Conservation (phyloP, 1,284 basidiomycete species). For the Athelia psychrophila region DNA sequence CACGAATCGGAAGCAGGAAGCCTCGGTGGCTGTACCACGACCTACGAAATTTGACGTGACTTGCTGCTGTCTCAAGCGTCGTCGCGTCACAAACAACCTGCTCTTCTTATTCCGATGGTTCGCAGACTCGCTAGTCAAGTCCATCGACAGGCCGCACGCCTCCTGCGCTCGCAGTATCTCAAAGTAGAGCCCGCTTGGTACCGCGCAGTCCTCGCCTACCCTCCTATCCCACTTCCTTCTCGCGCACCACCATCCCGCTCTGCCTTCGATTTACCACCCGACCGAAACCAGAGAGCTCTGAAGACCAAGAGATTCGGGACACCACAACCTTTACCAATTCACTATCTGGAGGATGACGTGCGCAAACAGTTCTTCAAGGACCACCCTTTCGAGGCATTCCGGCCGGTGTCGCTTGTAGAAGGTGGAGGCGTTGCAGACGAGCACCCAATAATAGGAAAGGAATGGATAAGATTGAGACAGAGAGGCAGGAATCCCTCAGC, state of each 20-base stretch:
- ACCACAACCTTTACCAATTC: constrained; percentile 60
- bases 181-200: constrained; percentile 82
- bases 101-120: constrained; percentile 63
- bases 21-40: no score
- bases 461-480: constrained; percentile 80
- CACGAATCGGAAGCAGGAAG: no score
- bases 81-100: background rate
- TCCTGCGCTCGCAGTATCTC: constrained; percentile 72
- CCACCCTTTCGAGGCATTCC: constrained; percentile 94
- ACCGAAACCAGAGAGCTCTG: constrained; percentile 21
- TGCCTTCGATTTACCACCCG: constrained; percentile 39
- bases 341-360: constrained; percentile 85
- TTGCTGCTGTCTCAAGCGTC: no score
- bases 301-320: constrained; percentile 43
- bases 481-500: constrained; percentile 79
- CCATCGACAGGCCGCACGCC: constrained; percentile 83
- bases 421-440: constrained; percentile 50
- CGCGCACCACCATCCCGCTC: constrained; percentile 63
- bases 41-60: no score
- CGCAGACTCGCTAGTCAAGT: constrained; percentile 87
- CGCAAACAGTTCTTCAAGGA: constrained; percentile 93
- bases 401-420: constrained; percentile 81
- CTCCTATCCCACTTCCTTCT: constrained; percentile 82
- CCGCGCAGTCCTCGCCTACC: constrained; percentile 82
- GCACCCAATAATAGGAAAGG: constrained; percentile 54